Conservation (phyloP, 441 rosid species). For the Arabidopsis hybrid region DNA sequence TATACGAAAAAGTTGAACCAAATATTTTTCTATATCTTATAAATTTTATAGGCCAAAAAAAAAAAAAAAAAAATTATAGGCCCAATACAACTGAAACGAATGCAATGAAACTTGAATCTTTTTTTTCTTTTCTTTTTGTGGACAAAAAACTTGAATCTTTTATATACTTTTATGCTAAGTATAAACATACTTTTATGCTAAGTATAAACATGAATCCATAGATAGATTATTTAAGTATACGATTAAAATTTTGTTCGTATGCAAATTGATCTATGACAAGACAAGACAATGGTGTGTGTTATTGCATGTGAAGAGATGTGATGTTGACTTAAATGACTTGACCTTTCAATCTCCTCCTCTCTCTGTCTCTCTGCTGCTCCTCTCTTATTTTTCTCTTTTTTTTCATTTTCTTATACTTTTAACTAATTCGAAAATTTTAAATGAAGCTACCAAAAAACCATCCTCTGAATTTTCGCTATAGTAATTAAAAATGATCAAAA, state of each 20-base stretch:
- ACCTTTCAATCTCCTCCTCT: slow-evolving; percentile 42
- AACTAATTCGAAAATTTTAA: background rate
- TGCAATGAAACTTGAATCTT: too few relatives aligned
- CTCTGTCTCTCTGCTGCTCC: slow-evolving; percentile 25
- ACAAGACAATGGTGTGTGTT: slow-evolving; percentile 41
- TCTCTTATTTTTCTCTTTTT: slow-evolving; percentile 16
- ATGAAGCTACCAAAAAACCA: background rate
- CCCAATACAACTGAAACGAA: too few relatives aligned
- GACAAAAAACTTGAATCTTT: too few relatives aligned
- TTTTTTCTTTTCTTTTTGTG: too few relatives aligned
- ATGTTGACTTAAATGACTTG: slow-evolving; percentile 45
- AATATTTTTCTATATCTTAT: background rate
- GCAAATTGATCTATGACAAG: slow-evolving; percentile 45
- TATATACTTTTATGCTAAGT: too few relatives aligned
- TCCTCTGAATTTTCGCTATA: background rate
- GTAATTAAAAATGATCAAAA: background rate
- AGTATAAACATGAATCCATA: background rate
- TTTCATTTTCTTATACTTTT: background rate
- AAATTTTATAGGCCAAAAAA: background rate
- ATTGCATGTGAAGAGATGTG: slow-evolving; percentile 49
- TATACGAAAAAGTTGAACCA: background rate
- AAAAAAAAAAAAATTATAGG: too few relatives aligned
- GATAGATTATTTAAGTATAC: slow-evolving; percentile 8
- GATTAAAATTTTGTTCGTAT: slow-evolving; percentile 39
- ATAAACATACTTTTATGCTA: too few relatives aligned